These are phyloP conservation scores for Sungouiella thailandica DNA, from an alignment of 805 yeast genomes.

Conservation along the genomic window DNA sequence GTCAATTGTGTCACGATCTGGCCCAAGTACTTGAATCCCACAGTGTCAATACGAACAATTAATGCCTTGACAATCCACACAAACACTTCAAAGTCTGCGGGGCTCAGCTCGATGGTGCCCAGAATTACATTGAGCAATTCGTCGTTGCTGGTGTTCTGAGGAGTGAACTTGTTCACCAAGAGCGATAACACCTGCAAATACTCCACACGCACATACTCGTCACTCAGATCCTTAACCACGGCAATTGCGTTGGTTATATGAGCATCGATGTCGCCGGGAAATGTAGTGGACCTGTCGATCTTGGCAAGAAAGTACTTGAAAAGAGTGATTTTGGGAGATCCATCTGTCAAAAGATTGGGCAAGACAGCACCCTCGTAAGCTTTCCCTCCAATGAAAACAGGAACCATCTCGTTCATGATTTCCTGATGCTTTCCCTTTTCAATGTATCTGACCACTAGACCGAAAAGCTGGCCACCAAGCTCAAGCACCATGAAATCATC, in stretches of 20 bases:
- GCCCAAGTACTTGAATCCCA: slow-evolving; percentile 21
- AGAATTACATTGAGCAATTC: slow-evolving; percentile 2
- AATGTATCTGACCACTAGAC: slow-evolving; percentile 34
- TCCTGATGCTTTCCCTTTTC: slow-evolving; percentile 42
- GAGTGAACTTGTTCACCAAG: slow-evolving; percentile 42
- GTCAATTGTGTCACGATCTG: slow-evolving; percentile 20
- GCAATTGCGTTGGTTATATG: not conserved
- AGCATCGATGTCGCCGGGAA: slow-evolving; percentile 8
- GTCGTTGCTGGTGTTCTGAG: slow-evolving; percentile 6
- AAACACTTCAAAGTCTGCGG: slow-evolving; percentile 42
- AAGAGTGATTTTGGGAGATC: slow-evolving; percentile 31
- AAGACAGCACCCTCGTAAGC: slow-evolving; percentile 7
- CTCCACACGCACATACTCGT: slow-evolving; percentile 41
- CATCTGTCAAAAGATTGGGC: slow-evolving; percentile 17
- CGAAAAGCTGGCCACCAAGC: slow-evolving; percentile 37
- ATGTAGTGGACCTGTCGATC: slow-evolving; percentile 36
- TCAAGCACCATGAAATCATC: slow-evolving; percentile 28
- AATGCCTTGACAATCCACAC: slow-evolving; percentile 75
- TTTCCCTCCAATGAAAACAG: slow-evolving; percentile 28
- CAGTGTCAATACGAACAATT: slow-evolving; percentile 48
- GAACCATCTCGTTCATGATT: slow-evolving; percentile 34
- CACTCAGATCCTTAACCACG: slow-evolving; percentile 7
- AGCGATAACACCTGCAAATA: slow-evolving; percentile 54
- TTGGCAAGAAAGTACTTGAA: slow-evolving; percentile 45
- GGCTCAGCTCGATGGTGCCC: slow-evolving; percentile 3